phyloP scores from a whole-genome alignment of 768 basidiomycete species.

The Naganishia randhawae region DNA sequence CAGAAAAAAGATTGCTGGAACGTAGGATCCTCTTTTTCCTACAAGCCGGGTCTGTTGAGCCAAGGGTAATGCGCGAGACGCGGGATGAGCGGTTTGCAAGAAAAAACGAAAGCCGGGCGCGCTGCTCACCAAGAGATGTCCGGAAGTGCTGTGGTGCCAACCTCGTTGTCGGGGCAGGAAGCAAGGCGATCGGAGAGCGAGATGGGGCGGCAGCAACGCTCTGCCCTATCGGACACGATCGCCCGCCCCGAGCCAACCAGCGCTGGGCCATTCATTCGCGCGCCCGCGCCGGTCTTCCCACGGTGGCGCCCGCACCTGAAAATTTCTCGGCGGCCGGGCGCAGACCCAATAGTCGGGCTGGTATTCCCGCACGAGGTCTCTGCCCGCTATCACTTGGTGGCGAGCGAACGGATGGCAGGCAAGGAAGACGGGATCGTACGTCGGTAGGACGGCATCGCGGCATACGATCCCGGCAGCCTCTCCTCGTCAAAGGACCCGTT shows the following conservation, averaged over 20 bases:
- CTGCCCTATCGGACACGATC: neutral
- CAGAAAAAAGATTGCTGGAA: neutral
- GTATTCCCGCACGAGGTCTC: too few species aligned
- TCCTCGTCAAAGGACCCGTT: too few species aligned
- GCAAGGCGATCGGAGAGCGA: neutral
- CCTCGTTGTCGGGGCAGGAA: neutral
- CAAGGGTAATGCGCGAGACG: too few species aligned
- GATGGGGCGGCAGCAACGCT: neutral
- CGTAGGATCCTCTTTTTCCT: slow-evolving; percentile 3
- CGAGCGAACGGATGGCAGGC: too few species aligned
- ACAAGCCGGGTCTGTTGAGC: slow-evolving; percentile 6
- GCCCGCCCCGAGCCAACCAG: neutral
- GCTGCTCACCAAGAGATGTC: slow-evolving; percentile 9
- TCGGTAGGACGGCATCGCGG: too few species aligned
- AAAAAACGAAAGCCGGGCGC: neutral
- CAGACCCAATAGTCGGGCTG: too few species aligned
- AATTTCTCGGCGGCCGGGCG: too few species aligned
- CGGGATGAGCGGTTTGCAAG: neutral
- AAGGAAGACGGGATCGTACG: too few species aligned
- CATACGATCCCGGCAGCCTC: too few species aligned
- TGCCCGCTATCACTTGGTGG: too few species aligned
- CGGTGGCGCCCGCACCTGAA: neutral
- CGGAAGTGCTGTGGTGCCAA: neutral
- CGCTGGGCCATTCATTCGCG: neutral
- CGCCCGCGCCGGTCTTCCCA: neutral